Percentiles rank a stretch among this genome's conserved stretches.
Evolutionary conservation across 208 protist species (phyloP).

Genomic region (Trichomonas tenax): DNA sequence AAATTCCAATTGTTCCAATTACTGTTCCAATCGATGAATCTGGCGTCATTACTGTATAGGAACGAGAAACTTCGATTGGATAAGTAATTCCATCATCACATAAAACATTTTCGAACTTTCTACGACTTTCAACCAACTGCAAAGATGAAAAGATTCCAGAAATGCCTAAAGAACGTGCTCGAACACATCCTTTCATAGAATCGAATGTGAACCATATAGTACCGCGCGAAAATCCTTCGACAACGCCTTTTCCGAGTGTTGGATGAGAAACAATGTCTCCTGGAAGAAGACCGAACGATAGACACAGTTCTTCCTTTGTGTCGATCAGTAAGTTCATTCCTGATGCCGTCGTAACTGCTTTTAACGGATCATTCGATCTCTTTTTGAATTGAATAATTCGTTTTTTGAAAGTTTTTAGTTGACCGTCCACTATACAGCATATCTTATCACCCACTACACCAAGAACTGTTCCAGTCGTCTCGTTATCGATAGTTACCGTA

Average conservation of each 20-base stretch:
- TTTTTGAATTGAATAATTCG: background rate
- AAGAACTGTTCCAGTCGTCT: background rate
- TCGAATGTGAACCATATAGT: conserved; percentile 10
- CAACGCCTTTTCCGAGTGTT: background rate
- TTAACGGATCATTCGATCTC: background rate
- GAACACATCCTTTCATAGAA: background rate
- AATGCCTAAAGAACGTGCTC: background rate
- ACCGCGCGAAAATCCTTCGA: background rate
- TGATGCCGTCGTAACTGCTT: background rate
- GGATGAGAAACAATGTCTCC: background rate
- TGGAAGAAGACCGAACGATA: background rate
- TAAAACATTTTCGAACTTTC: background rate
- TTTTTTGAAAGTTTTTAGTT: background rate
- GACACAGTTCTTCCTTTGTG: background rate
- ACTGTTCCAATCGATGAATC: background rate
- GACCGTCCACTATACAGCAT: background rate
- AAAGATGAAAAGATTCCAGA: background rate
- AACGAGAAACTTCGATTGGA: background rate
- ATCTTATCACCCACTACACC: background rate
- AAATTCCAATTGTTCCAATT: background rate
- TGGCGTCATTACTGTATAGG: background rate
- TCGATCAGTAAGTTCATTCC: background rate
- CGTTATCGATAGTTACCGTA: background rate
- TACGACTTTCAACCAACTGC: background rate
- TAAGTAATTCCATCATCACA: background rate